Evolutionary conservation across 345 rosid genomes (phyloP), one percentile per base, ranked within the genome.

Genomic region (Erucastrum elatum): DNA sequence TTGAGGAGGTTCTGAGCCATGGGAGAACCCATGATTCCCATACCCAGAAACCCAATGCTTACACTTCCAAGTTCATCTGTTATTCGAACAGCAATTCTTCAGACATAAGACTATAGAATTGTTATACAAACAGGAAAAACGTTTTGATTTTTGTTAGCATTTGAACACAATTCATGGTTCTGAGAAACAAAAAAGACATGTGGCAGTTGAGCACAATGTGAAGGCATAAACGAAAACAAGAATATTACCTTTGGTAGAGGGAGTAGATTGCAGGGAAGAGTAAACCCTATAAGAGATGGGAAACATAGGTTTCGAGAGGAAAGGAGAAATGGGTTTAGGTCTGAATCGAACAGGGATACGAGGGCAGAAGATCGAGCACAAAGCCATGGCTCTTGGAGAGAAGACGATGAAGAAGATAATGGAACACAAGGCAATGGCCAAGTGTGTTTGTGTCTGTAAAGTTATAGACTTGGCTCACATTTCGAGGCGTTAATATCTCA

Each of bases 11-110:
- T 94, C 56, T 82, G 92, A 26, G 97, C 94, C 98, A 92, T 94
- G 30, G 98, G 97, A 68, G 88, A 71, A 69, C 96, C 98, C 98
- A 94, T 94, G 81, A 94, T 91, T 82, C 98, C 98, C 77, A 89
- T 75, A 73, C 98, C 97, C 30, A 94, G 87, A 86, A 94, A 91
- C n/a, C 98, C 98, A 79, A 94, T 64, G 49, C 87, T 83, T 53
- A 83, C 80, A 3, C 84, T 46, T 51, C 76, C 80, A 56, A 65
- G 55, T 33, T 81, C 81, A 75, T 71, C 84, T 81, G 67, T 6
- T 49, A 72, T 10, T 44, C 29, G 26, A 64, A 37, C 5, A 27
- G 66, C 21, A 33, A 70, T 56, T 62, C 33, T 61, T 51, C 75
- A 63, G 60, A 74, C 64, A 60, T 16, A 21, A 58, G 34, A 37